A percentile compares a stretch with the other conserved stretches of the same genome.
Conservation (phyloP, 805 yeast species). For the Helenozyma baotianmanensis region DNA sequence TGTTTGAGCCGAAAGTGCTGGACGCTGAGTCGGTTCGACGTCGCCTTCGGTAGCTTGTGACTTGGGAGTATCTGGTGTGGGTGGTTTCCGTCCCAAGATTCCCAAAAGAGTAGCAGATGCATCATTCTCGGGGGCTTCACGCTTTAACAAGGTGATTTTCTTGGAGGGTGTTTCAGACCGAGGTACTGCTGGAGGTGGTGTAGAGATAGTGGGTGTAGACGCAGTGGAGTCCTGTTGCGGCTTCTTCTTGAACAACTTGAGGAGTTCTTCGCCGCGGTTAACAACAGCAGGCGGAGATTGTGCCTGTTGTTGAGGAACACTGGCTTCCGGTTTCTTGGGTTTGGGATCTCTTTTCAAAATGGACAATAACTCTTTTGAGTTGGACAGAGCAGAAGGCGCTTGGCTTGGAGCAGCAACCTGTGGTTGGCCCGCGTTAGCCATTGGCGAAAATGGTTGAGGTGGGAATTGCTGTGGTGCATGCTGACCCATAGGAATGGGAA, state of each 20-base stretch:
- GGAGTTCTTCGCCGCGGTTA: constrained; percentile 6
- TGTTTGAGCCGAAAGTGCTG: no score
- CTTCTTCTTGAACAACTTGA: constrained; percentile 6
- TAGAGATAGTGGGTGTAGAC: neutral
- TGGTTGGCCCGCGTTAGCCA: no score
- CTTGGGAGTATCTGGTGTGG: constrained; percentile 2
- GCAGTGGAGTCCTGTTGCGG: neutral
- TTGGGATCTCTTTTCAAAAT: constrained; percentile 27
- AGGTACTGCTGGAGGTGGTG: no score
- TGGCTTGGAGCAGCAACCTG: constrained; percentile 1
- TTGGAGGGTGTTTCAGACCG: constrained; percentile 10
- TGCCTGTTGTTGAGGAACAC: no score
- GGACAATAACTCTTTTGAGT: constrained; percentile 41
- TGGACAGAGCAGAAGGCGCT: constrained; percentile 17
- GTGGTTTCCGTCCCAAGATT: constrained; percentile 12
- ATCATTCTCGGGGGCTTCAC: constrained; percentile 8
- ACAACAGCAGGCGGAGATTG: no score
- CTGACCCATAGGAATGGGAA: neutral
- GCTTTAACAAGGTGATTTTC: constrained; percentile 14
- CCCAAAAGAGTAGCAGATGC: constrained; percentile 14
- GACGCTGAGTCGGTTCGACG: no score
- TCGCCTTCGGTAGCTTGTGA: constrained; percentile 3
- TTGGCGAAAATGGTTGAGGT: no score
- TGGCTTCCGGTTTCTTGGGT: neutral
- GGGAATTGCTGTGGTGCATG: no score